These are phyloP conservation scores for Scheffersomyces lignicola DNA, from an alignment of 1,139 yeast species.

Conservation along the genomic window DNA sequence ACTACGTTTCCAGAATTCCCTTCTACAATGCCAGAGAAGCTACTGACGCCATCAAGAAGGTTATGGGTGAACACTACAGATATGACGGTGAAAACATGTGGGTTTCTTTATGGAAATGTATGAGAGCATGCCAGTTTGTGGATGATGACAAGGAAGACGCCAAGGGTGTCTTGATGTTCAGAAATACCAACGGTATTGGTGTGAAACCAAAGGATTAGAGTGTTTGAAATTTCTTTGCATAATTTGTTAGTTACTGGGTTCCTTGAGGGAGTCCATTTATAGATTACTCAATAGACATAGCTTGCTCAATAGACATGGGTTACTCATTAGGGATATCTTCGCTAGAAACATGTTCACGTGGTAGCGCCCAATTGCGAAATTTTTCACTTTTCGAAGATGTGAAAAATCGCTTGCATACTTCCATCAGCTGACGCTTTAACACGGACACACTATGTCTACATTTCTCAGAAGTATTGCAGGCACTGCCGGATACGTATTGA, in stretches of 20 bases:
- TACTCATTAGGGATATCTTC: too few relatives aligned
- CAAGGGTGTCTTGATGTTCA: constrained; percentile 62
- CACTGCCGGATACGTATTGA: constrained; percentile 4
- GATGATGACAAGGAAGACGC: constrained; percentile 63
- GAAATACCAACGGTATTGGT: constrained; percentile 56
- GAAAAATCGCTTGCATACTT: too few relatives aligned
- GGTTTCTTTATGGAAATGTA: constrained; percentile 66
- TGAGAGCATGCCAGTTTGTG: constrained; percentile 77
- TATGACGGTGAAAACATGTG: constrained; percentile 72
- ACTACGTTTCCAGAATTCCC: constrained; percentile 81
- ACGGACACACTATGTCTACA: constrained; percentile 11
- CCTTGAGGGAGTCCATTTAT: constrained; percentile 3
- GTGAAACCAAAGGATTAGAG: constrained; percentile 37
- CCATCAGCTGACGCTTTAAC: too few relatives aligned
- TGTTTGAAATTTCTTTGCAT: not conserved
- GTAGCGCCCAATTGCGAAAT: too few relatives aligned
- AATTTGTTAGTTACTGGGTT: not conserved
- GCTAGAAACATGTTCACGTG: too few relatives aligned
- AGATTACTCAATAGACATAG: too few relatives aligned
- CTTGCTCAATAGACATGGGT: too few relatives aligned
- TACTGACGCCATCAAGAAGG: constrained; percentile 72
- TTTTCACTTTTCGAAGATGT: too few relatives aligned
- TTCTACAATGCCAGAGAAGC: constrained; percentile 86
- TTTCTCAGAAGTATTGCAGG: constrained; percentile 11
- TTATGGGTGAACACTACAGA: constrained; percentile 78